Percentiles rank a stretch among this genome's conserved stretches.
Conservation (phyloP, 179 eudicot species). For the Spinacia oleracea region DNA sequence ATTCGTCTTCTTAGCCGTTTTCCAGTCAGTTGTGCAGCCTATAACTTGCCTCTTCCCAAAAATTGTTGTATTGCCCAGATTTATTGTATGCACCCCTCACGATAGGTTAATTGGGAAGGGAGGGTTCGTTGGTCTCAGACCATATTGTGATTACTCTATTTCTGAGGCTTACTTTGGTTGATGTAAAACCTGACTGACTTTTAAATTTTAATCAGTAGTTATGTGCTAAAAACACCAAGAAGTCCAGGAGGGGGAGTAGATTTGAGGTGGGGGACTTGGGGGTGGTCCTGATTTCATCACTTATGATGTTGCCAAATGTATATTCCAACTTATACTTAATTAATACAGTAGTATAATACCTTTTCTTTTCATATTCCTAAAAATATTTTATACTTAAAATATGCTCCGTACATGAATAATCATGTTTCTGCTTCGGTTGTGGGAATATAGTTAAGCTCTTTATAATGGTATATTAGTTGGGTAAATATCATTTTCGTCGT, state of each 20-base stretch:
- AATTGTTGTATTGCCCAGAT: too few species aligned
- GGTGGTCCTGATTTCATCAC: not conserved
- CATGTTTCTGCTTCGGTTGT: not conserved
- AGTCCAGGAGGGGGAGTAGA: not conserved
- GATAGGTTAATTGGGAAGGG: not conserved
- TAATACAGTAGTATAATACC: not conserved
- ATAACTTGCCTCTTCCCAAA: not conserved
- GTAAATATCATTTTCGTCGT: not conserved
- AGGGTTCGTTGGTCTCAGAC: too few species aligned
- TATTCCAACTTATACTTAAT: not conserved
- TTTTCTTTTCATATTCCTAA: not conserved
- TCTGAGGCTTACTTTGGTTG: not conserved
- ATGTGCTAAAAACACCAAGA: not conserved
- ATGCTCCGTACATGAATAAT: not conserved
- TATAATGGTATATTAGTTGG: conserved; percentile 8
- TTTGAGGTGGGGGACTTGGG: not conserved
- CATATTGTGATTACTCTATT: not conserved
- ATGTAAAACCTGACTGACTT: not conserved
- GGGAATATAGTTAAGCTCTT: not conserved
- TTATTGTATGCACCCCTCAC: too few species aligned
- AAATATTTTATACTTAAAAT: not conserved
- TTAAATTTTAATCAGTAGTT: too few species aligned
- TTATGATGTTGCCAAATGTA: not conserved
- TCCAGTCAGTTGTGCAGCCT: not conserved
- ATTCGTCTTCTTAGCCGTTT: not conserved